Evolutionary conservation across 257 asterid genomes (phyloP).

Genomic region (Lycium barbarum): DNA sequence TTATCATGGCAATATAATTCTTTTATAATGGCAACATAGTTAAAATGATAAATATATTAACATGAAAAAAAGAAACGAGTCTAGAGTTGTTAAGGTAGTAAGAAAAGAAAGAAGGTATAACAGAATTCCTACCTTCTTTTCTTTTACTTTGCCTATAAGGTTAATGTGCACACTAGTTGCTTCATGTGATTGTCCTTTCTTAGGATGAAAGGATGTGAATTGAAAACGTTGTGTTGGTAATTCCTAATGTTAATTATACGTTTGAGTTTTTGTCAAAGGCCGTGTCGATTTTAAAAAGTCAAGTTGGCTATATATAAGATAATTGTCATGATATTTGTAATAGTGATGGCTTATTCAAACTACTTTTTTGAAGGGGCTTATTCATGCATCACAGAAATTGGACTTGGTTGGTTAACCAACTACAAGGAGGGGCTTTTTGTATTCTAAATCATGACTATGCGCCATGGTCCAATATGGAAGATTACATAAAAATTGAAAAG

Average conservation of each 20-base stretch:
- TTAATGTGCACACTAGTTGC: not conserved
- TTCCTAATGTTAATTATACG: slow-evolving; percentile 21
- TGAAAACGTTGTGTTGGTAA: not conserved
- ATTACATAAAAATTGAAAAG: not conserved
- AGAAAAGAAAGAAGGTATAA: not conserved
- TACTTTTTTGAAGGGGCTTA: not conserved
- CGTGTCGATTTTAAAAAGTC: not conserved
- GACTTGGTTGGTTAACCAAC: slow-evolving; percentile 13
- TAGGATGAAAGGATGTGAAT: not conserved
- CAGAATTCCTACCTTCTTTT: too few species aligned
- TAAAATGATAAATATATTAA: not conserved
- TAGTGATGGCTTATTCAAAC: not conserved
- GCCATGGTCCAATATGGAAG: not conserved
- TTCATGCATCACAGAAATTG: not conserved
- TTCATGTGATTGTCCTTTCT: not conserved
- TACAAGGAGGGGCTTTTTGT: not conserved
- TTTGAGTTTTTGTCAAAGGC: slow-evolving; percentile 6
- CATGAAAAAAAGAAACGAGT: not conserved
- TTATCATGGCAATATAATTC: not conserved
- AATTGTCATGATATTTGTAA: not conserved
- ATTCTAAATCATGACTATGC: not conserved
- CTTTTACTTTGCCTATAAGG: too few species aligned
- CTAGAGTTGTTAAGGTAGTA: not conserved
- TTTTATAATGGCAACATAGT: not conserved
- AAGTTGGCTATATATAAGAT: not conserved